Conservation (phyloP, 2,329 filamentous ascomycete species). For the Penicillium sp. region DNA sequence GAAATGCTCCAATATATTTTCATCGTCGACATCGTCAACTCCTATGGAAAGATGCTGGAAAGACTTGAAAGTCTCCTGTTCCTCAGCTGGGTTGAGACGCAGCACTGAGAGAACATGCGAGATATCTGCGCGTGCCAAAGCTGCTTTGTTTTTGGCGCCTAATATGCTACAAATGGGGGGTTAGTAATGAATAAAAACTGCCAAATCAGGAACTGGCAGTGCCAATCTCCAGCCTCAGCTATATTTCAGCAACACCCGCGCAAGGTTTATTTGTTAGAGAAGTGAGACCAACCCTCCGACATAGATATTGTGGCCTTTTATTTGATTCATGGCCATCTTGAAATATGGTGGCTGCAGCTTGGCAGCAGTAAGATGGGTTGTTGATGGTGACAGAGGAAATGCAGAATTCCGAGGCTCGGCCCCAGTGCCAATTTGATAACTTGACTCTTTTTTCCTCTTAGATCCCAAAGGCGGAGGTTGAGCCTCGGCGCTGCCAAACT, state of each 20-base stretch:
- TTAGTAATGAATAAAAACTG: constrained; percentile 9
- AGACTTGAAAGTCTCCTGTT: constrained; percentile 55
- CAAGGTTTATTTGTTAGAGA: not conserved
- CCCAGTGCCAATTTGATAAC: not conserved
- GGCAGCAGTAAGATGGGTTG: not conserved
- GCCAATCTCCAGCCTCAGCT: not conserved
- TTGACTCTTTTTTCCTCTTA: constrained; percentile 4
- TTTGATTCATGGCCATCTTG: constrained; percentile 56
- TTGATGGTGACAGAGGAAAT: not conserved
- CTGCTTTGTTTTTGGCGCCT: constrained; percentile 68
- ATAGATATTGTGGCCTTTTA: constrained; percentile 70
- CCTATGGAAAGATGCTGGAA: constrained; percentile 76
- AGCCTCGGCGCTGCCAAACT: constrained; percentile 14
- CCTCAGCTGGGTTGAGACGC: constrained; percentile 57
- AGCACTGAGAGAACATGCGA: constrained; percentile 89
- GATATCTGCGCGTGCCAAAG: constrained; percentile 70
- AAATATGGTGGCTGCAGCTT: not conserved
- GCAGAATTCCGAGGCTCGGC: not conserved
- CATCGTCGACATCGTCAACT: constrained; percentile 86
- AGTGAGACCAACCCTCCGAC: constrained; percentile 66
- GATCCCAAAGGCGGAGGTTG: constrained; percentile 18
- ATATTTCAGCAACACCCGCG: not conserved
- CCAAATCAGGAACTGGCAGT: not conserved
- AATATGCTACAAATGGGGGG: constrained; percentile 61
- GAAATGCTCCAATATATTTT: constrained; percentile 80